Conservation (phyloP, 306 rosid genomes). For the Hippophae tibetana region DNA sequence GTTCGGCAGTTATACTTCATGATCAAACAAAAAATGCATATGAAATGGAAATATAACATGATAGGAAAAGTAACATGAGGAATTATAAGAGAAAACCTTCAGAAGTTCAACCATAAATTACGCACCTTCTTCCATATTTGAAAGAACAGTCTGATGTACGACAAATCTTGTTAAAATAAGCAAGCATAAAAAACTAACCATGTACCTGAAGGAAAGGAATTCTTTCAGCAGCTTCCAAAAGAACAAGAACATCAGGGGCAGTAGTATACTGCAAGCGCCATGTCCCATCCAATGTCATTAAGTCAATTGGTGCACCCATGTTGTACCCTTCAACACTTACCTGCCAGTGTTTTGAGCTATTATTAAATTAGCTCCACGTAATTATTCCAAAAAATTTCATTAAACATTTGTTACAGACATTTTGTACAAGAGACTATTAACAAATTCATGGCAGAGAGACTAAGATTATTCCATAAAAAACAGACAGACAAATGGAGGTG, state of each 20-base stretch:
- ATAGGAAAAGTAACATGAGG: neutral
- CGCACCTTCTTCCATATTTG: neutral
- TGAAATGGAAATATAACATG: neutral
- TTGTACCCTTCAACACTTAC: constrained; percentile 56
- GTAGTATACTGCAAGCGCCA: constrained; percentile 94
- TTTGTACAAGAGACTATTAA: too few species aligned
- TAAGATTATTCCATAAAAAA: neutral
- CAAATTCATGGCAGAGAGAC: neutral
- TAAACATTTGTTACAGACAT: neutral
- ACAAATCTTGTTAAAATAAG: neutral
- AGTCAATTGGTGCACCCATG: constrained; percentile 46
- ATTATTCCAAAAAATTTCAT: neutral
- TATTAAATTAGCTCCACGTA: neutral
- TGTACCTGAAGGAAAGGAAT: constrained; percentile 83
- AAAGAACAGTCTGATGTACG: neutral
- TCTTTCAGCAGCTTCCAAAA: constrained; percentile 71
- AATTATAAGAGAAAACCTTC: constrained; percentile 2
- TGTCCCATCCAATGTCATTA: constrained; percentile 61
- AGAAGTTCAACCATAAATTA: neutral
- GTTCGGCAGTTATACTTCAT: constrained; percentile 6
- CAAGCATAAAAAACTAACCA: neutral
- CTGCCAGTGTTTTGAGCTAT: constrained; percentile 25
- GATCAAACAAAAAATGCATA: neutral
- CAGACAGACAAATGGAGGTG: neutral
- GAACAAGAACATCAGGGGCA: constrained; percentile 83